Conservation (phyloP, 352 stramenopile genomes). For the Globisporangium polare region DNA sequence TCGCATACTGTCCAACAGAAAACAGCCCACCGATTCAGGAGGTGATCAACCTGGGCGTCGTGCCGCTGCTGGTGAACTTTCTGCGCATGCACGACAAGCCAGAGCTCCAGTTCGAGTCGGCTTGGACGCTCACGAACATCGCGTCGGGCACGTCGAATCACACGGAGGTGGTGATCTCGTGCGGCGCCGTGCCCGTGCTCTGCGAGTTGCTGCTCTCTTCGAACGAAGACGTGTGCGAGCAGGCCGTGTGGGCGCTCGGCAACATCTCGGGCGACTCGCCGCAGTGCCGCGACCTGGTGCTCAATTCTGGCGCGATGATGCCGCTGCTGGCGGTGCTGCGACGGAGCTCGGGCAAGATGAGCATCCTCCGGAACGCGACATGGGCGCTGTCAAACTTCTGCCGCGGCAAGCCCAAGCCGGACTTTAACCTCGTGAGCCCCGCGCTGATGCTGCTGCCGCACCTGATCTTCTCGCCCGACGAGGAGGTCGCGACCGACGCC, state of each 20-base stretch:
- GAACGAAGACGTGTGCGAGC: constrained; percentile 97
- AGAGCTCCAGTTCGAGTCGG: constrained; percentile 97
- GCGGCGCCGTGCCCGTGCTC: constrained; percentile 97
- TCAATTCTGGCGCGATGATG: constrained; percentile 90
- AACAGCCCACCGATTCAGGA: constrained; percentile 98
- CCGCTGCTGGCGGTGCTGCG: constrained; percentile 66
- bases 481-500: constrained; percentile 98
- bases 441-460: constrained; percentile 93
- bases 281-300: constrained; percentile 95
- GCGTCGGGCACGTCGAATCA: constrained; percentile 97
- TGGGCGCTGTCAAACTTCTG: constrained; percentile 99
- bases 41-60: constrained; percentile 96
- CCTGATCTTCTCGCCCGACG: constrained; percentile 95
- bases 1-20: constrained; percentile 41
- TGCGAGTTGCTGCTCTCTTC: constrained; percentile 93
- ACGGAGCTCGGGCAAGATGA: constrained; percentile 45
- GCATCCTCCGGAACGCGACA: constrained; percentile 97
- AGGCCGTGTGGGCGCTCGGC: constrained; percentile 96
- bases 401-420: constrained; percentile 78
- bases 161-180: constrained; percentile 97
- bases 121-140: constrained; percentile 99
- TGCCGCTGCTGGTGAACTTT: constrained; percentile 97
- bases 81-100: constrained; percentile 91
- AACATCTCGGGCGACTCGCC: constrained; percentile 99
- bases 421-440: constrained; percentile 84